Base-by-base conservation (phyloP, 1,284 basidiomycete species). In the Cutaneotrichosporon mucoides region DNA sequence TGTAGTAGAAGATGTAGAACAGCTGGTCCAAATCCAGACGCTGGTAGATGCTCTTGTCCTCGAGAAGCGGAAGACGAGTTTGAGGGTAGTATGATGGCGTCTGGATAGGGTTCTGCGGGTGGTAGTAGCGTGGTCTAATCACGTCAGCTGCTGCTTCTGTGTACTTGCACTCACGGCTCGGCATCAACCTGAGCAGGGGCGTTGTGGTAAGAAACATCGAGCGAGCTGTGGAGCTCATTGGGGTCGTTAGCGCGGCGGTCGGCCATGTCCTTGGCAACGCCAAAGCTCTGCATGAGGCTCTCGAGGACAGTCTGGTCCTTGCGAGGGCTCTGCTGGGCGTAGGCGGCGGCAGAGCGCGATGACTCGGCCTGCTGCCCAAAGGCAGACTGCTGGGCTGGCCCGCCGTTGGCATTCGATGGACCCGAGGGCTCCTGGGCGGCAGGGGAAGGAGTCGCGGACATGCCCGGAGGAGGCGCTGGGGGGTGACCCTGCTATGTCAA, bases 1-100 rank as follows among this genome's bases (percentile, higher is more conserved):
- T 86, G 81, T 92, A 99, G 81, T 99, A 99, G 80, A 99, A 99
- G 74, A 99, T 90, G 81, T 94, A 99, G 81, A 99, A 99, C 16
- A 99, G 81, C 41, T 94, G 98, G 80, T 99, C 96, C 45, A 97
- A 88, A 68, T 99, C 96, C 64, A 99, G 84, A 75, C 95, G 91
- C 56, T 88, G 83, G 78, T 96, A 98, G 56, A 98, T 84, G 35
- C 84, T 86, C 54, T 92, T 85, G 60, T 92, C 90, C 73, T 86
- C 92, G 59, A 99, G 83, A 53, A 90, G 82, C 24, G 88, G 84
- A 66, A 88, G 84, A 9, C 91, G 91, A 55, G 86, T 77, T 77
- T 99, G 96, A 44, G 96, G 94, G 78, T 99, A 99, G 79, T 96
- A 97, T 16, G 85, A 81, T n/a, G 95, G 89, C 35, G 95, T 93